Base-by-base conservation (phyloP, 2,329 filamentous ascomycete genomes). In the Plectosphaerella sp. region DNA sequence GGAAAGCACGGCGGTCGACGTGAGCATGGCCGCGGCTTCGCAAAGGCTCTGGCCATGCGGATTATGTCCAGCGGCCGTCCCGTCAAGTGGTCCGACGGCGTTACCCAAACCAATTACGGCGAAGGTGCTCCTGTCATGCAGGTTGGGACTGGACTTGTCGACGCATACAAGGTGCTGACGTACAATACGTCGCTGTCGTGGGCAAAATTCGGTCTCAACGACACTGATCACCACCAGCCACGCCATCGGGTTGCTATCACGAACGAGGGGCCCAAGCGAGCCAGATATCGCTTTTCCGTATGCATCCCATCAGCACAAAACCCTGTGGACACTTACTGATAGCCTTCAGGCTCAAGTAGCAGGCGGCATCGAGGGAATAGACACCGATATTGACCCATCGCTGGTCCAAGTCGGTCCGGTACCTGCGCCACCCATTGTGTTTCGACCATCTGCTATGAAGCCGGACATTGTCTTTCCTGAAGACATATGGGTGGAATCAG, bases 201-300 rank as follows among this genome's bases (percentile, higher is more conserved):
- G 14, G 67, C 71, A 28, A 71, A 72, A 10, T 72, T 81, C 46
- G 67, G 73, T 11, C 70, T 81, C 51, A 76, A 74, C 48, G 78
- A 81, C 52, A 78, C 75, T 1, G 65, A 71, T 42, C 56, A 73
- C 49, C 76, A 80, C 53, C 57, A 57, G 12, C 53, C 62, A 1
- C 52, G 54, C 4, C 72, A 72, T 62, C 33, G 51, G 0, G 60
- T 71, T 20, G 60, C 64, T 39, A 70, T 82, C 49, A 73, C 67
- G 20, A 81, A 82, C 58, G 66, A 64, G 15, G 75, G 67, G 22
- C 41, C 49, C 0, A 8, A 61, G 61, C 24, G 62, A 15, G 35
- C 22, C 15, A 35, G 47, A 6, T 48, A 48, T 12, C 36, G 35
- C 15, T 48, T 48, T 20, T 43, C 41, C 11, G 41, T 43, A 20